Evolutionary conservation across 495 filamentous ascomycete genomes (phyloP).

Genomic region (Trichoderma orchidacearum): DNA sequence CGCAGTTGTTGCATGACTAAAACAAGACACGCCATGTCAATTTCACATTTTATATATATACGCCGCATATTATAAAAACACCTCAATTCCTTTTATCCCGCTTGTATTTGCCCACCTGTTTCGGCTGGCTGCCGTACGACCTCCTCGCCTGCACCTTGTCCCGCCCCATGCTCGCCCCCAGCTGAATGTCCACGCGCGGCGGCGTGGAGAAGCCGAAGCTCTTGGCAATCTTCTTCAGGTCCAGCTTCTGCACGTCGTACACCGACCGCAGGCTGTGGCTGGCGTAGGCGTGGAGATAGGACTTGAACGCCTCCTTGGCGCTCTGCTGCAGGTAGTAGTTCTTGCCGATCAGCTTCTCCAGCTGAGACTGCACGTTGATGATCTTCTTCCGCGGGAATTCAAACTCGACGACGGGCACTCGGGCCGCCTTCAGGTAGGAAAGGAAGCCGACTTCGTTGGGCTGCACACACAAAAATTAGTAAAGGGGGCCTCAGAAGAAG

Average conservation of each 20-base stretch:
- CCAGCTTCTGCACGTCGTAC: conserved; percentile 87
- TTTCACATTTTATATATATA: background rate
- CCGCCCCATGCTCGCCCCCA: conserved; percentile 74
- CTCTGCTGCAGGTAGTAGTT: conserved; percentile 95
- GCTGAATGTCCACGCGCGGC: conserved; percentile 78
- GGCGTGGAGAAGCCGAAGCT: conserved; percentile 81
- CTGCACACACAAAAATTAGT: conserved; percentile 21
- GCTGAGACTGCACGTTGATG: conserved; percentile 84
- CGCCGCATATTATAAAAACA: background rate
- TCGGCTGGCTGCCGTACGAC: conserved; percentile 59
- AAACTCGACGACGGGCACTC: conserved; percentile 89
- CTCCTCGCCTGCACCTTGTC: conserved; percentile 66
- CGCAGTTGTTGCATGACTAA: background rate
- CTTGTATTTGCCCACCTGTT: conserved; percentile 11
- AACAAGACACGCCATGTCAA: background rate
- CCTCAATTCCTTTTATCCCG: background rate
- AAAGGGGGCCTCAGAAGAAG: background rate
- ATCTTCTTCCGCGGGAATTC: conserved; percentile 90
- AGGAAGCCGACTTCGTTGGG: conserved; percentile 88
- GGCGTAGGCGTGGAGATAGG: conserved; percentile 90
- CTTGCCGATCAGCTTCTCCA: conserved; percentile 83
- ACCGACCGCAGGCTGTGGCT: conserved; percentile 80
- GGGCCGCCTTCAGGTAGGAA: conserved; percentile 78
- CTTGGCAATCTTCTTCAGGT: conserved; percentile 87
- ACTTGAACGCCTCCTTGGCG: conserved; percentile 54